Conservation (phyloP, 208 protist genomes). For the Wallacemonas sp. region DNA sequence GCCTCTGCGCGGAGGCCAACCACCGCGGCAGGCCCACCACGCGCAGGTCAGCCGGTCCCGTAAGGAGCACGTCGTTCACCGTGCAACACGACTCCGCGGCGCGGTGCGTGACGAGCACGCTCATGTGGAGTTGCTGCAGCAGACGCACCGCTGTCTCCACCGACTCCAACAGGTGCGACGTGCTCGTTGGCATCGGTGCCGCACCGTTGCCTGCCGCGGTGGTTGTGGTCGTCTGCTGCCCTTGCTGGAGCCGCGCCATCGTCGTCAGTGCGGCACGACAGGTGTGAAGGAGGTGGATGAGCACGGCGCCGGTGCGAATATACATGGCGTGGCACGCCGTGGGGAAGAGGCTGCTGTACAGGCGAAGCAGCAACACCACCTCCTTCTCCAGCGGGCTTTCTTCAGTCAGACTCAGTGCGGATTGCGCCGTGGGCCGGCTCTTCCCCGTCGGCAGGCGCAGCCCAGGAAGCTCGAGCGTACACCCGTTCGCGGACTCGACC, state of each 20-base stretch:
- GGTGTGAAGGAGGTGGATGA: not conserved
- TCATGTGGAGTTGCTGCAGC: slow-evolving; percentile 7
- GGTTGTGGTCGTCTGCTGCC: no score
- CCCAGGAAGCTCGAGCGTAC: no score
- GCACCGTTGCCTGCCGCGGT: no score
- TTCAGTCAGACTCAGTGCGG: not conserved
- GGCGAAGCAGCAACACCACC: slow-evolving; percentile 4
- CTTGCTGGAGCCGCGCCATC: not conserved
- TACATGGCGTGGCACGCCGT: slow-evolving; percentile 2
- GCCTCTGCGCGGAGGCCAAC: not conserved
- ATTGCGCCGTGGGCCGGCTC: not conserved
- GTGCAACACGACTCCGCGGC: not conserved
- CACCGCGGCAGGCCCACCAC: not conserved
- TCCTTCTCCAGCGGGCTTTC: slow-evolving; percentile 15
- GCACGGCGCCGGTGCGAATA: slow-evolving; percentile 6
- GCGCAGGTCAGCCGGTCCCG: not conserved
- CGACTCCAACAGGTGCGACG: not conserved
- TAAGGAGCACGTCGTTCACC: not conserved
- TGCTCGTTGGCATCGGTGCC: not conserved
- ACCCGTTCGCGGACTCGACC: not conserved
- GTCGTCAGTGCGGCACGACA: not conserved
- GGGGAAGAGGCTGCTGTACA: slow-evolving; percentile 1
- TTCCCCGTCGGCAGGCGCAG: slow-evolving; percentile 1
- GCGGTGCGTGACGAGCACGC: not conserved
- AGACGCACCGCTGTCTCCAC: not conserved